Evolutionary conservation across 306 rosid genomes (phyloP), one percentile per base, ranked within the genome.

Genomic region (Arachis stenosperma): DNA sequence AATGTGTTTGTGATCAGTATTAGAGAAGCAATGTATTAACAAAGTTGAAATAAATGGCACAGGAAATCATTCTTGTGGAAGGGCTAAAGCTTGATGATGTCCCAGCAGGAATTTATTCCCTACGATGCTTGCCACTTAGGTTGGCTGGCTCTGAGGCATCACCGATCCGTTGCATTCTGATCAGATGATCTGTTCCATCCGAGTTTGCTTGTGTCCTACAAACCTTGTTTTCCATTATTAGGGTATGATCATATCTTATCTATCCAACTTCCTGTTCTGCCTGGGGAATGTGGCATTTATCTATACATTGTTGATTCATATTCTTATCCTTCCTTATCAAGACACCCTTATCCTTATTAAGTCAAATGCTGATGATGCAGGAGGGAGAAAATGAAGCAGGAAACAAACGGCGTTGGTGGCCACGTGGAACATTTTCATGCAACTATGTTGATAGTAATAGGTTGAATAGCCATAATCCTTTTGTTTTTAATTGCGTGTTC

Each of bases 11-110:
- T 27, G 47, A 81, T 37, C 58, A 50, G 53, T 62, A 70, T 52
- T 39, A 13, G 63, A 60, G 30, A 41, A 61, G 48, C 74, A 55
- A 59, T 58, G 65, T 69, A 63, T 55, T 81, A 60, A 71, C 63
- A 55, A 40, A 22, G 46, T 52, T 59, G 9, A 60, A 68, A 67
- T 77, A 60, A 68, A 67, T 77, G 76, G 68, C 58, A 51, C 88
- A 90, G 98, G 97, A 93, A 79, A 85, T 89, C 83, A 90, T 93
- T 85, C 96, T 93, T 64, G 97, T 93, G 82, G 98, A 93, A 81
- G 98, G 84, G 68, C 89, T 93, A 55, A 93, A 93, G 82, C 93
- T 93, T 8, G 97, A 89, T 61, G 88, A 74, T 55, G 73, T 93
- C 55, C 84, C 83, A 60, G 74, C 85, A 11, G 98, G 96, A 74